Percentiles rank a stretch among this genome's conserved stretches.
Evolutionary conservation across 352 stramenopile species (phyloP).

Genomic region (Globisporangium megalacanthum): DNA sequence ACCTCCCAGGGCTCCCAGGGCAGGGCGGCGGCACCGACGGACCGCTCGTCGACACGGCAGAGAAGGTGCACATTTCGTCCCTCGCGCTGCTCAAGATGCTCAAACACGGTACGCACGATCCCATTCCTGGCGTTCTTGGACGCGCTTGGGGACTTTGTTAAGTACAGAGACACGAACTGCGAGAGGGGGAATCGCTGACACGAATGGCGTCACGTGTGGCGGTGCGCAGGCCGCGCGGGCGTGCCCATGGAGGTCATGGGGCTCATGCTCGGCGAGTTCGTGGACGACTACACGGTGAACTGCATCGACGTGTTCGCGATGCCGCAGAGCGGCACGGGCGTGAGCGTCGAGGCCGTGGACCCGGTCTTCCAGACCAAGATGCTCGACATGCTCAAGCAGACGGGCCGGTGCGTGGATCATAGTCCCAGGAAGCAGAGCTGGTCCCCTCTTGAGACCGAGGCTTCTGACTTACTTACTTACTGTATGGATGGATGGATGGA

Average conservation of each 20-base stretch:
- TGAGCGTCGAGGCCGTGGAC: constrained; percentile 98
- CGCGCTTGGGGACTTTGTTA: not conserved
- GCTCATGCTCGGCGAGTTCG: constrained; percentile 99
- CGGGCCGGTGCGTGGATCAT: constrained; percentile 58
- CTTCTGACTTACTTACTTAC: too few relatives aligned
- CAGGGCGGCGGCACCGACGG: constrained; percentile 81
- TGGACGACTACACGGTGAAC: constrained; percentile 99
- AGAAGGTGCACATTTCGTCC: constrained; percentile 99
- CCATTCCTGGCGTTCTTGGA: too few relatives aligned
- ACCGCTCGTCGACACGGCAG: constrained; percentile 94
- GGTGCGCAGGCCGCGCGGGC: constrained; percentile 83
- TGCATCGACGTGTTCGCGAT: constrained; percentile 99
- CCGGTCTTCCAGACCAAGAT: constrained; percentile 99
- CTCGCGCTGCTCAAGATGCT: constrained; percentile 99
- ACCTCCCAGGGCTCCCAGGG: constrained; percentile 68
- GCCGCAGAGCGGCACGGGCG: constrained; percentile 95
- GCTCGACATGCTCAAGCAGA: constrained; percentile 99
- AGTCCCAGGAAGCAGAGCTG: too few relatives aligned
- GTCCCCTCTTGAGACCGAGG: too few relatives aligned
- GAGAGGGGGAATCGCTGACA: not conserved
- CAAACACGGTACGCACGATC: constrained; percentile 88
- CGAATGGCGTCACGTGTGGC: not conserved
- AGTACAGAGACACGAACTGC: too few relatives aligned
- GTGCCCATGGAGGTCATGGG: constrained; percentile 99
- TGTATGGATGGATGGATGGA: too few relatives aligned